Percentiles rank a stretch among this genome's conserved stretches.
Conservation (phyloP, 805 yeast species). For the Novakomyces olei region DNA sequence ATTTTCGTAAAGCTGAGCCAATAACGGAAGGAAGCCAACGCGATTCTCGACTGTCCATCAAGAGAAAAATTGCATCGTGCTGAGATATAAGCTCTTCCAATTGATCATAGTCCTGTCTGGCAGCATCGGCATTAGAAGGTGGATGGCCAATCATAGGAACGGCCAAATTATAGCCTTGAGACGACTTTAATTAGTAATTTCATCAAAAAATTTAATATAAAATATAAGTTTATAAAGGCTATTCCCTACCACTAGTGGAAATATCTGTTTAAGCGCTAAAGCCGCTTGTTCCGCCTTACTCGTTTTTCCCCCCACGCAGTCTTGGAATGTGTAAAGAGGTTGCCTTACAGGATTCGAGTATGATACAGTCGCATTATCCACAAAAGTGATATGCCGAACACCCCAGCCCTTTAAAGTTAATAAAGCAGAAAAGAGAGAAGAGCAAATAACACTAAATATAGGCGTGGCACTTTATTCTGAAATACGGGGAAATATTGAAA, state of each 20-base stretch:
- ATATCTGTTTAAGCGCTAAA: conserved; percentile 40
- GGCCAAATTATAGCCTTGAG: conserved; percentile 36
- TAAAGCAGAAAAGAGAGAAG: background rate
- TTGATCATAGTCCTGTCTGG: conserved; percentile 28
- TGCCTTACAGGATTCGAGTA: conserved; percentile 92
- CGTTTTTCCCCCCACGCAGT: conserved; percentile 52
- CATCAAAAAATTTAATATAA: background rate
- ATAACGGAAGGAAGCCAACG: conserved; percentile 93
- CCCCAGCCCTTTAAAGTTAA: conserved; percentile 54
- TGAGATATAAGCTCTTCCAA: conserved; percentile 31
- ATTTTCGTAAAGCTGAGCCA: conserved; percentile 41
- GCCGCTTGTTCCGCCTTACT: conserved; percentile 70
- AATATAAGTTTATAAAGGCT: background rate
- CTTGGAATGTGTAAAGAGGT: conserved; percentile 62
- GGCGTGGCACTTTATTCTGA: too few relatives aligned
- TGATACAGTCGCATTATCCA: conserved; percentile 74
- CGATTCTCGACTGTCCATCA: conserved; percentile 88
- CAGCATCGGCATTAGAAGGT: conserved; percentile 31
- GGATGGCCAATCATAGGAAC: conserved; percentile 97
- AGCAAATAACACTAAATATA: too few relatives aligned
- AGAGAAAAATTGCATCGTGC: conserved; percentile 58
- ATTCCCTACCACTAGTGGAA: conserved; percentile 37
- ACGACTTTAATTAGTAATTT: too few relatives aligned
- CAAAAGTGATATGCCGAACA: conserved; percentile 59
- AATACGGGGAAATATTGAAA: too few relatives aligned